Evolutionary conservation across 2,329 filamentous ascomycete genomes (phyloP).

Genomic region (Fusarium domesticum): DNA sequence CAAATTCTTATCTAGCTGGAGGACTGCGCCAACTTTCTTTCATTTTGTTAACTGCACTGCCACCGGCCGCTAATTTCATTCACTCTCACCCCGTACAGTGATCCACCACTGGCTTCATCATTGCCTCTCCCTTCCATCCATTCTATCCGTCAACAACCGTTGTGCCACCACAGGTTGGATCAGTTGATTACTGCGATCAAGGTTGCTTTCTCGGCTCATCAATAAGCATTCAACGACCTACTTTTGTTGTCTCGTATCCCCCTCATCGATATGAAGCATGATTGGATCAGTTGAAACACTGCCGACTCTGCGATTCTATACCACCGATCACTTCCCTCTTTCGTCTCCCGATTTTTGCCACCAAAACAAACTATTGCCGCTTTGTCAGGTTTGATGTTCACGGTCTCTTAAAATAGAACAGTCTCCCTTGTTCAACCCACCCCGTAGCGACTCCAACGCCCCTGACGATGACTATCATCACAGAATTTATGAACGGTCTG

Average conservation of each 20-base stretch:
- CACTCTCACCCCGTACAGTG: background rate
- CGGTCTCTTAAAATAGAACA: slow-evolving; percentile 27
- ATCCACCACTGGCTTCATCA: background rate
- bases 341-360: too few relatives aligned
- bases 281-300: background rate
- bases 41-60: slow-evolving; percentile 19
- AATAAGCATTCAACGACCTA: slow-evolving; percentile 14
- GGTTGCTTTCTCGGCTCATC: slow-evolving; percentile 16
- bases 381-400: too few relatives aligned
- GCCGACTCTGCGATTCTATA: slow-evolving; percentile 1
- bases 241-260: slow-evolving; percentile 3
- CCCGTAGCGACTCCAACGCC: slow-evolving; percentile 25
- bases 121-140: background rate
- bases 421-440: slow-evolving; percentile 12
- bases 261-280: slow-evolving; percentile 4
- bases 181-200: slow-evolving; percentile 10
- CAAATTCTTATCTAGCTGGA: background rate
- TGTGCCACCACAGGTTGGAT: slow-evolving; percentile 5
- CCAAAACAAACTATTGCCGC: slow-evolving; percentile 2
- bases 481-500: too few relatives aligned
- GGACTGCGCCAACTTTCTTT: slow-evolving; percentile 5
- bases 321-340: slow-evolving; percentile 14
- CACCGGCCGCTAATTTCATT: slow-evolving; percentile 10
- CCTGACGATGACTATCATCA: slow-evolving; percentile 24
- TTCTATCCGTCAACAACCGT: slow-evolving; percentile 8